Conservation (phyloP, 2,329 filamentous ascomycete genomes). For the Bipolaris victoriae region DNA sequence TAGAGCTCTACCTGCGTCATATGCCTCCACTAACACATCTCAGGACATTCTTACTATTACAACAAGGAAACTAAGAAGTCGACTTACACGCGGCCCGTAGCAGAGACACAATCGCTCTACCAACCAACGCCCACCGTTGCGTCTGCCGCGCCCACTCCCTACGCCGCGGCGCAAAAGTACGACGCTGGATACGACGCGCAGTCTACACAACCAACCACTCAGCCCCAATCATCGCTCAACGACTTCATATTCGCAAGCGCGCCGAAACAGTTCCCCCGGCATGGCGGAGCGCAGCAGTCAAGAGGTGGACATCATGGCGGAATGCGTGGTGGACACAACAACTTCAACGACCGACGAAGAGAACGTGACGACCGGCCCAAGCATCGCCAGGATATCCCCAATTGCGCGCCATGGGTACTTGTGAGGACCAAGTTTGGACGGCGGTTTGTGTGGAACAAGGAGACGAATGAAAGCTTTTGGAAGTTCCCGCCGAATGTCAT, state of each 20-base stretch:
- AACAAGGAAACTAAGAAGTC: constrained; percentile 81
- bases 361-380: constrained; percentile 81
- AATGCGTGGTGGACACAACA: constrained; percentile 57
- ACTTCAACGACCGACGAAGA: constrained; percentile 65
- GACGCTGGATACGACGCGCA: constrained; percentile 34
- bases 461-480: constrained; percentile 91
- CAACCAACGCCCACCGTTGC: constrained; percentile 9
- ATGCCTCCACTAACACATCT: constrained; percentile 20
- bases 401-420: constrained; percentile 84
- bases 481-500: constrained; percentile 88
- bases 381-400: constrained; percentile 78
- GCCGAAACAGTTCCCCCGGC: constrained; percentile 27
- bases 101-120: constrained; percentile 15
- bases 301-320: constrained; percentile 48
- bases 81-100: constrained; percentile 76
- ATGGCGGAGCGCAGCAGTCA: constrained; percentile 18
- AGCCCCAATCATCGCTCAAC: constrained; percentile 56
- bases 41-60: constrained; percentile 87
- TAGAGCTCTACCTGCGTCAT: constrained; percentile 24
- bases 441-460: constrained; percentile 86
- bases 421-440: constrained; percentile 91
- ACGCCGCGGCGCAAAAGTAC: constrained; percentile 15
- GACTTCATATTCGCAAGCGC: constrained; percentile 49
- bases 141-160: constrained; percentile 11
- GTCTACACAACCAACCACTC: constrained; percentile 54